Evolutionary conservation across 139 green algal species (phyloP).

Genomic region (Coelastrella sp.): DNA sequence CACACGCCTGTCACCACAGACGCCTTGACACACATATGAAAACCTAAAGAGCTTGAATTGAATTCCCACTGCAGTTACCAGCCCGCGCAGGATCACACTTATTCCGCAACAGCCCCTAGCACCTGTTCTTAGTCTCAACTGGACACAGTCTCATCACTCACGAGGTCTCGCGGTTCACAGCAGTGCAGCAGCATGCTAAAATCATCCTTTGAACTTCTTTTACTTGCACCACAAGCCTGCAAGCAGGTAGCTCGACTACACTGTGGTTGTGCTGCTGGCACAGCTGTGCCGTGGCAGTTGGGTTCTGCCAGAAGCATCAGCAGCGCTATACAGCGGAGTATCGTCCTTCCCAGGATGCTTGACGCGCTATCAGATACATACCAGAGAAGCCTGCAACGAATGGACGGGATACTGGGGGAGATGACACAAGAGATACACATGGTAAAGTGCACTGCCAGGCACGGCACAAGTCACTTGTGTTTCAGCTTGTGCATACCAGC

Average conservation of each 20-base stretch:
- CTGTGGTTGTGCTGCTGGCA: too few relatives aligned
- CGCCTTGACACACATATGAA: neutral
- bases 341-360: slow-evolving; percentile 27
- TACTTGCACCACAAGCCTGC: neutral
- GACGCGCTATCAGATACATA: slow-evolving; percentile 29
- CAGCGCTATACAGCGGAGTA: slow-evolving; percentile 23
- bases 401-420: slow-evolving; percentile 27
- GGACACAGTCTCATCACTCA: too few relatives aligned
- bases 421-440: slow-evolving; percentile 25
- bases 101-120: too few relatives aligned
- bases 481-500: neutral
- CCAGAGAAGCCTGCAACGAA: slow-evolving; percentile 3
- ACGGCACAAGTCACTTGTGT: neutral
- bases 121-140: too few relatives aligned
- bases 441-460: neutral
- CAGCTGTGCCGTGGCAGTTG: neutral
- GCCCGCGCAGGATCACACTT: too few relatives aligned
- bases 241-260: neutral
- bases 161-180: too few relatives aligned
- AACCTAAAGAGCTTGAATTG: too few relatives aligned
- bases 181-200: neutral
- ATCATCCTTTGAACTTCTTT: neutral
- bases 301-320: neutral
- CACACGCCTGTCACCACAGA: neutral
- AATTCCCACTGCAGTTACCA: too few relatives aligned